These are phyloP conservation scores for Cercophora sp. DNA, from an alignment of 495 filamentous ascomycete genomes.

Conservation along the genomic window DNA sequence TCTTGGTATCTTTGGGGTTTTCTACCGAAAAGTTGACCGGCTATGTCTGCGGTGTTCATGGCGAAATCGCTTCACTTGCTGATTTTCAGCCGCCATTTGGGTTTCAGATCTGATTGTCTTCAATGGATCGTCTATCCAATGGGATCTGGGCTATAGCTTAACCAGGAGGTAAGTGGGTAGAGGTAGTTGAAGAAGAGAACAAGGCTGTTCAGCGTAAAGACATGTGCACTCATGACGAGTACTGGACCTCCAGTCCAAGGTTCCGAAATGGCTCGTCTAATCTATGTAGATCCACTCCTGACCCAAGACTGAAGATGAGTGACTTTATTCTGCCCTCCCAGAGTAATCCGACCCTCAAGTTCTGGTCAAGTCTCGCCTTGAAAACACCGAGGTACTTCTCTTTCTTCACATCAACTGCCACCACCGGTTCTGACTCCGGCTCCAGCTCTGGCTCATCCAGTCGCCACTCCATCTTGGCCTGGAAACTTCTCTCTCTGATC, in stretches of 20 bases:
- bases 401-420: constrained; percentile 20
- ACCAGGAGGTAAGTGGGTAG: no score
- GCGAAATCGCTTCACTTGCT: no score
- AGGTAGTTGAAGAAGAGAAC: no score
- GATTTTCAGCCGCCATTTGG: no score
- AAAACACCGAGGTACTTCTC: constrained; percentile 80
- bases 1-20: no score
- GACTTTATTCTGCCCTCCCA: constrained; percentile 96
- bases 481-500: constrained; percentile 45
- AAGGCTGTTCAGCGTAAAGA: no score
- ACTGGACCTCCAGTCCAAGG: constrained; percentile 84
- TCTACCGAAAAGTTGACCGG: no score
- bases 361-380: constrained; percentile 83
- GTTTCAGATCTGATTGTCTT: no score
- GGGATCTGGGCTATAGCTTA: no score
- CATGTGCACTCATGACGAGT: constrained; percentile 92
- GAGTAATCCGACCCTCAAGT: constrained; percentile 73
- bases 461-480: constrained; percentile 54
- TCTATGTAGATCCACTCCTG: constrained; percentile 69
- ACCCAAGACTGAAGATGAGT: constrained; percentile 83
- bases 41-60: no score
- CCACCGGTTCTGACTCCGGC: constrained; percentile 5
- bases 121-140: no score
- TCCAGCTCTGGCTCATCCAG: constrained; percentile 38
- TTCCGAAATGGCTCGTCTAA: constrained; percentile 65